Base-by-base conservation (phyloP, 2,329 filamentous ascomycete species). In the Arthroderma sp. region DNA sequence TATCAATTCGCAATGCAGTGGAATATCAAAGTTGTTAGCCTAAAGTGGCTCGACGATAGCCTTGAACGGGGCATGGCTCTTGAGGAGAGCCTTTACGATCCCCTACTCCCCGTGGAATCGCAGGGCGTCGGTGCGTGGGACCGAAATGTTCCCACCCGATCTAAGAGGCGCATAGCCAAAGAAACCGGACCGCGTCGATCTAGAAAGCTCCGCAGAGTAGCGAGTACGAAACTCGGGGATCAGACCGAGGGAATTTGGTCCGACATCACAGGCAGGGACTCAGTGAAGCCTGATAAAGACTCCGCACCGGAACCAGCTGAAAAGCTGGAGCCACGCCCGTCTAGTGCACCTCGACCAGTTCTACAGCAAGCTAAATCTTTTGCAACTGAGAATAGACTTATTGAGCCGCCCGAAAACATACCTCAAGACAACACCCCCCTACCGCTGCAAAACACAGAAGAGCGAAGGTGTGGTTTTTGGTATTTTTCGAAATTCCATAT, bases 221-320 rank as follows among this genome's bases (percentile, higher is more conserved):
- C 88, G 22, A 95, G 88, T 62, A 80, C 82, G 58, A 89, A 86
- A 60, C 68, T 96, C 30, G 80, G 74, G 47, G 83, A 74, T 41
- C 87, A 95, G 56, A 82, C 80, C 53, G 80, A 88, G 54, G 80
- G 78, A 29, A 73, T 96, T n/a, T 96, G 89, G 89, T 82, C 82
- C 4, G 86, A 93, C 55, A 93, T 98, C 48, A 74, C 91, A 27
- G 78, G 78, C 45, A 56, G 54, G 10, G 62, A 44, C 33, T 40
- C 45, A 5, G 38, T 28, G 6, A 29, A 29, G 9, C 29, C 15
- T 6, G 29, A 37, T 10, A 36, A 44, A 33, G 29, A 40, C 10
- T 22, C 15, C 15, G 15, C 15, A 22, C 15, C 15, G 15, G 42
- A 42, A 4, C 11, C 9, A n/a, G 6, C 22, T n/a, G 38, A 37